Evolutionary conservation across 2,329 filamentous ascomycete genomes (phyloP), one percentile per base, ranked within the genome.

Genomic region (Aspergillus transmontanensis): DNA sequence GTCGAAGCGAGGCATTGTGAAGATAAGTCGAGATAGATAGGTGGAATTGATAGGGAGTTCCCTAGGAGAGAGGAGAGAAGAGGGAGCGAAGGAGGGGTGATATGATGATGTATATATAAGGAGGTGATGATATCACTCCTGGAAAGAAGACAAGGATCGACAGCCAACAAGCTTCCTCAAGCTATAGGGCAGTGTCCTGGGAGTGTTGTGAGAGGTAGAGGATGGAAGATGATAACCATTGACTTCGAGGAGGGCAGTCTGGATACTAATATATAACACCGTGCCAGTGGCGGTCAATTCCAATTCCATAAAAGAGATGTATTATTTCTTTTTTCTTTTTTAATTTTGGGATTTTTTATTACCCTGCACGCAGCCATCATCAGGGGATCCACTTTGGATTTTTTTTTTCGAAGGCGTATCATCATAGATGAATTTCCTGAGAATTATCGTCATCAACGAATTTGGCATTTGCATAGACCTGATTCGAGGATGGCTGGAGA

Each of bases 1-100:
- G 66, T 88, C 85, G 72, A 85, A 86, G 68, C 81, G 79, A 80
- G 87, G 82, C 87, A 90, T 89, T 65, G 68, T 86, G 79, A 67
- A 46, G 21, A 43, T 58, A 61, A 70, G 64, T 59, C 64, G 28
- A 67, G 60, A 58, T 63, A 61, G 28, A 28, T 48, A n/a, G 45
- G 11, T 28, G 12, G 45, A 48, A 48, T 14, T 48, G 45, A 48
- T 48, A 14, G 19, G 14, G 9, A 30, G 28, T 12, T n/a, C 21
- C 9, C n/a, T 45, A 23, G 43, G 43, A 5, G n/a, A 11, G 41
- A 57, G 26, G 34, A 56, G 26, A 41, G 28, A 26, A 46, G n/a
- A 23, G 36, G n/a, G 32, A 45, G 23, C 45, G 57, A n/a, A 59
- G 43, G 59, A 59, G 32, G 57, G 41, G 60, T 57, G 36, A 57